Percentiles rank a stretch among this genome's conserved stretches.
Conservation (phyloP, 2,329 filamentous ascomycete species). For the Emmonsiellopsis sp. region DNA sequence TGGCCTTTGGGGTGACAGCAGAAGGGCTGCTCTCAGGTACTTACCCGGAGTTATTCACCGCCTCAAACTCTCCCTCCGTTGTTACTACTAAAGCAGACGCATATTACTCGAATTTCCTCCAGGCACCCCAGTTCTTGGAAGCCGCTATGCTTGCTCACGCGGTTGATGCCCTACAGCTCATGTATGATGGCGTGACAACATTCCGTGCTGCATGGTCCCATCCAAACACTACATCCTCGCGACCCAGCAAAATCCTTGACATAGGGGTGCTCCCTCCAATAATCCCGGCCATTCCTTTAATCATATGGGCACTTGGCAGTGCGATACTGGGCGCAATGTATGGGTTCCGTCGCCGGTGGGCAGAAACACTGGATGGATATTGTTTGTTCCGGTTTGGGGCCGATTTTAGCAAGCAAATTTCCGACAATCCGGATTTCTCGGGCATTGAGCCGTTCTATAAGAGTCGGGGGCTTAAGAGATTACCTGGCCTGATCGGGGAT, state of each 20-base stretch:
- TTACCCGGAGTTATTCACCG: not conserved
- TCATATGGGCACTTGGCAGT: slow-evolving; percentile 8
- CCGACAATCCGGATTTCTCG: not conserved
- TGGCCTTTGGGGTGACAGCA: too few relatives aligned
- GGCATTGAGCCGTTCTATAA: not conserved
- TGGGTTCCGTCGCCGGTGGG: slow-evolving; percentile 8
- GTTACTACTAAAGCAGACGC: too few relatives aligned
- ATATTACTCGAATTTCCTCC: not conserved
- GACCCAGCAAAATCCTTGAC: slow-evolving; percentile 3
- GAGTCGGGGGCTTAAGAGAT: not conserved
- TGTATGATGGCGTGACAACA: slow-evolving; percentile 2
- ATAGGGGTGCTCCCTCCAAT: slow-evolving; percentile 2
- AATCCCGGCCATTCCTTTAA: slow-evolving; percentile 2
- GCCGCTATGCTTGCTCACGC: slow-evolving; percentile 6
- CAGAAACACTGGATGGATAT: not conserved
- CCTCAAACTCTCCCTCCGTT: too few relatives aligned
- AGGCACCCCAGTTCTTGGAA: not conserved
- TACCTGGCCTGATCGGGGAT: not conserved
- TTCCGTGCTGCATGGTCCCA: not conserved
- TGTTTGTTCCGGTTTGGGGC: slow-evolving; percentile 8
- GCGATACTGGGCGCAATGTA: slow-evolving; percentile 6
- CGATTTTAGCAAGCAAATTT: slow-evolving; percentile 1
- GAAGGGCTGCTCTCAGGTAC: too few relatives aligned
- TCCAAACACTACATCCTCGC: slow-evolving; percentile 1
- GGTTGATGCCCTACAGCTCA: slow-evolving; percentile 2